A percentile compares a stretch with the other conserved stretches of the same genome.
Conservation (phyloP, 2,329 filamentous ascomycete genomes). For the Claviceps africana region DNA sequence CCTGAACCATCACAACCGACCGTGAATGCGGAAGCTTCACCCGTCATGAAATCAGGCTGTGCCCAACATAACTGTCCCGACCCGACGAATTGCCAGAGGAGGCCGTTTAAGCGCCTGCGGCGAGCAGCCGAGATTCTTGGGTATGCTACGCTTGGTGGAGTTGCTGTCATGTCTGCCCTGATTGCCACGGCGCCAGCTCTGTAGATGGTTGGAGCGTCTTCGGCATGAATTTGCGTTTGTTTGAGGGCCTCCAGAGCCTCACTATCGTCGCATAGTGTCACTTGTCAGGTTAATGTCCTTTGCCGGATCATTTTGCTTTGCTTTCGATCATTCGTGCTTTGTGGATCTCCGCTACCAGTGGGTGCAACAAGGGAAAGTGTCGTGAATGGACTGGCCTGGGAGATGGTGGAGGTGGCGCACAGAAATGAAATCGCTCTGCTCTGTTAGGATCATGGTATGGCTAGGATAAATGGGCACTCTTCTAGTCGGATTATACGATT, state of each 20-base stretch:
- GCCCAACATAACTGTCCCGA: not conserved
- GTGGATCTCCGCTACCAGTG: not conserved
- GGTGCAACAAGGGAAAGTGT: not conserved
- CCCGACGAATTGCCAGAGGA: not conserved
- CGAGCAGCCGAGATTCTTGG: slow-evolving; percentile 22
- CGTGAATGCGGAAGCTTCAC: not conserved
- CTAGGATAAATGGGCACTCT: not conserved
- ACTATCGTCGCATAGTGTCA: not conserved
- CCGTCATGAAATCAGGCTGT: not conserved
- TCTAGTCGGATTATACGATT: not conserved
- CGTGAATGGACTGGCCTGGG: not conserved
- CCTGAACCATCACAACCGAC: not conserved
- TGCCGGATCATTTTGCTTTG: slow-evolving; percentile 1
- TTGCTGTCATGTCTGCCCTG: slow-evolving; percentile 25
- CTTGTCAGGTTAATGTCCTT: not conserved
- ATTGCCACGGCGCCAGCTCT: slow-evolving; percentile 23
- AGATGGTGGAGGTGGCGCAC: not conserved
- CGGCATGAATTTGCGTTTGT: not conserved
- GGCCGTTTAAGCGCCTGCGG: slow-evolving; percentile 19
- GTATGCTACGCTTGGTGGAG: slow-evolving; percentile 22
- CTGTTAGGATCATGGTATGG: not conserved
- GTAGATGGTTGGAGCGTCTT: slow-evolving; percentile 5
- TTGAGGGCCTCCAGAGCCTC: not conserved
- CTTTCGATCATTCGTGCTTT: not conserved
- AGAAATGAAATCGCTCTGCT: not conserved